Evolutionary conservation across 371 early-diverging fungal species (phyloP), one percentile per base, ranked within the genome.

Genomic region (Sporodiniella umbellata): DNA sequence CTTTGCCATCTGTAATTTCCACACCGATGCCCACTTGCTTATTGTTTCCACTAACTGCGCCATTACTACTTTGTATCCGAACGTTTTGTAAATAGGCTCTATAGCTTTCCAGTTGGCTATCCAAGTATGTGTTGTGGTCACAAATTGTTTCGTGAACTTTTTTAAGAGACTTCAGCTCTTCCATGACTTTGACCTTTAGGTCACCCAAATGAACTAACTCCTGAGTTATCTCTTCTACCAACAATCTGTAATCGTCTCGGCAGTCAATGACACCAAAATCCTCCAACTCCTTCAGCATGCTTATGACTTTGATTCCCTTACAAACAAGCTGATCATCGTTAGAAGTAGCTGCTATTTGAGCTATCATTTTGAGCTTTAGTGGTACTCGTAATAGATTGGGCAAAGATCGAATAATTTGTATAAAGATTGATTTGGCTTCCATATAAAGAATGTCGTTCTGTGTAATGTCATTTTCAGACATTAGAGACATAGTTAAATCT

Each of bases 61-160:
- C 21, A 85, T 78, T 56, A 81, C 83, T 37, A 79, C 21, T 40
- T 64, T 94, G 89, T 51, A 88, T 79, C 30, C 95, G 80, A 25
- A 93, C 94, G 56, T 95, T 95, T 56, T 92, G 86, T 42, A 95
- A 66, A 58, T 95, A 95, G 1, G 92, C 90, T 75, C 90, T 90
- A 77, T 94, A 95, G 4, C 83, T 81, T 49, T 93, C 93, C 31
- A 95, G 66, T 69, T 95, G 95, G 33, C 85, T 80, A 33, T 82
- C 53, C 33, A 93, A 66, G 55, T 91, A 95, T 55, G 88, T 82
- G 74, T 94, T 95, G 71, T 95, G 94, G 51, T 93, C 92, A 22
- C 83, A 70, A 50, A 95, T 94, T 2, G 93, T 88, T 61, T 90
- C 85, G 78, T 81, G 91, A 17, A 95, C 94, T 17, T 76, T 66